These are phyloP conservation scores for Deuterostichococcus epilithicus DNA, from an alignment of 139 green algal species.

Conservation along the genomic window DNA sequence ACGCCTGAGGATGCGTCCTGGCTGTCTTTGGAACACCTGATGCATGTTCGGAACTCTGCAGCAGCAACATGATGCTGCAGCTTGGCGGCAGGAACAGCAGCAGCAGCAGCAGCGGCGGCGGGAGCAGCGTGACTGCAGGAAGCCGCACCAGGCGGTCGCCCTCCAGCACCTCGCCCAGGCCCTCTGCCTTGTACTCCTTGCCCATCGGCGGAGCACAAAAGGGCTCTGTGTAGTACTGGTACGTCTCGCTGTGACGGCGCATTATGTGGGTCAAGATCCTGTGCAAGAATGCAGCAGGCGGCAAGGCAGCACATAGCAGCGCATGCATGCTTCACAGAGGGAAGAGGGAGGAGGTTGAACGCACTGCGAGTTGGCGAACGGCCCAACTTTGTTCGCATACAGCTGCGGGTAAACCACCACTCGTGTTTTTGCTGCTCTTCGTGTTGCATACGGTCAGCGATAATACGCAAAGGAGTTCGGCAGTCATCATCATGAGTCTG, in stretches of 20 bases:
- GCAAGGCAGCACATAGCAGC: not conserved
- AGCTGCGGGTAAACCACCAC: slow-evolving; percentile 10
- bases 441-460: too few species aligned
- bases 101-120: not conserved
- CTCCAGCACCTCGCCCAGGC: slow-evolving; percentile 84
- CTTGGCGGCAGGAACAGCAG: not conserved
- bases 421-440: too few species aligned
- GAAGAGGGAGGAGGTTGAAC: not conserved
- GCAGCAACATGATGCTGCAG: not conserved
- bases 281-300: not conserved
- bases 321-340: not conserved
- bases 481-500: too few species aligned
- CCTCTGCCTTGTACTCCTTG: slow-evolving; percentile 80
- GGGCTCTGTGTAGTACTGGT: slow-evolving; percentile 94
- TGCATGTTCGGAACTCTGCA: not conserved
- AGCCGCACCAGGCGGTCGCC: slow-evolving; percentile 35
- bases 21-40: too few species aligned
- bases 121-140: not conserved
- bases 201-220: slow-evolving; percentile 82
- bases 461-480: too few species aligned
- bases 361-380: slow-evolving; percentile 63
- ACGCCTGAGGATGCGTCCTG: not conserved
- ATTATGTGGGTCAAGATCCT: not conserved
- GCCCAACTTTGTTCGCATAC: slow-evolving; percentile 65
- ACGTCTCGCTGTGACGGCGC: slow-evolving; percentile 74